Conservation (phyloP, 257 asterid genomes). For the Nicotiana attenuata region DNA sequence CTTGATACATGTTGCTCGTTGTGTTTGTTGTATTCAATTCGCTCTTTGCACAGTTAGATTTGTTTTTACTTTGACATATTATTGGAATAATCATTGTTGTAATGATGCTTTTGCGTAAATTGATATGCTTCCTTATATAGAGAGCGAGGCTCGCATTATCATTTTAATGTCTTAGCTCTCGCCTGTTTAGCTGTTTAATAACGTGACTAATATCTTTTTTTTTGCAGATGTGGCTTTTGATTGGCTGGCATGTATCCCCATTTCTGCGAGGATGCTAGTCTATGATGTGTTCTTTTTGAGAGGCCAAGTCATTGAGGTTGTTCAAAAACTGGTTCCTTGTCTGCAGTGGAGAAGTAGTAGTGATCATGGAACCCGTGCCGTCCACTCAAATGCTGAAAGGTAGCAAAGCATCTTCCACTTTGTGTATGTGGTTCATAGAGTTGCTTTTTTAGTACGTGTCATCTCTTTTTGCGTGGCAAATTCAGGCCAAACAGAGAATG, state of each 20-base stretch:
- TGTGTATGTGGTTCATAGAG: not conserved
- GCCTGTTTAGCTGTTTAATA: constrained; percentile 1
- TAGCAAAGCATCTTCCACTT: constrained; percentile 13
- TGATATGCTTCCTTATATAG: not conserved
- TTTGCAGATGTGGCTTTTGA: constrained; percentile 65
- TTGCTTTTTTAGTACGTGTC: not conserved
- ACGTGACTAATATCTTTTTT: constrained; percentile 18
- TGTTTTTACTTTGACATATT: not conserved
- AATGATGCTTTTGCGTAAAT: not conserved
- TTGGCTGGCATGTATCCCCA: constrained; percentile 90
- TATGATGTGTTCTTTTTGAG: constrained; percentile 74
- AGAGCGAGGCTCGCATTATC: not conserved
- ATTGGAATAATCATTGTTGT: not conserved
- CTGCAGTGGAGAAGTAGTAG: constrained; percentile 45
- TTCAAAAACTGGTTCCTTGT: constrained; percentile 73
- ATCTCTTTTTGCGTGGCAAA: not conserved
- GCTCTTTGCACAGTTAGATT: not conserved
- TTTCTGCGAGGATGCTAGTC: constrained; percentile 63
- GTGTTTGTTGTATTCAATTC: not conserved
- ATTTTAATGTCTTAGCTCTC: not conserved
- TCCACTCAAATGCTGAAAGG: constrained; percentile 82
- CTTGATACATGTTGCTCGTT: not conserved
- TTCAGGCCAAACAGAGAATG: not conserved
- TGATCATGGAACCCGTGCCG: constrained; percentile 38
- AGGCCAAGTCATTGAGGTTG: constrained; percentile 55